Conservation (phyloP, 2,329 filamentous ascomycete genomes). For the Sporothrix globosa region DNA sequence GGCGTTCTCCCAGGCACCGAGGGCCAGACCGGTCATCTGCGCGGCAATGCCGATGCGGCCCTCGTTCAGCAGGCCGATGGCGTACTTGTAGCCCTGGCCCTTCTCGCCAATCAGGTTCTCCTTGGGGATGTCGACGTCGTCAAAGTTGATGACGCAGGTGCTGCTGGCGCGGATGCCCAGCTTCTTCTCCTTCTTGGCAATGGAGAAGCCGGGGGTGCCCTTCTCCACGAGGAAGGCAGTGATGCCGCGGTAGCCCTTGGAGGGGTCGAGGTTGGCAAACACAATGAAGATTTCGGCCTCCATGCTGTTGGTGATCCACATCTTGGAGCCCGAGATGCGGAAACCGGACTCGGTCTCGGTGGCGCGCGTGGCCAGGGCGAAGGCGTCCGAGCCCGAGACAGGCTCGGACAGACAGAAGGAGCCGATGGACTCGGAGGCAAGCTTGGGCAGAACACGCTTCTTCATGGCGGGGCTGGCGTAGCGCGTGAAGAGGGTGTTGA, state of each 20-base stretch:
- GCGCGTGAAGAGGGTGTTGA: slow-evolving; percentile 90
- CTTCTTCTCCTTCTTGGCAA: slow-evolving; percentile 99
- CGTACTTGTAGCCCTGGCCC: slow-evolving; percentile 97
- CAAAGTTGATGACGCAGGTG: slow-evolving; percentile 96
- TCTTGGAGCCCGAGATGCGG: slow-evolving; percentile 88
- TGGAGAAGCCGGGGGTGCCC: slow-evolving; percentile 82
- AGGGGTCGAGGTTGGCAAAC: slow-evolving; percentile 91
- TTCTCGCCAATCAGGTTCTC: slow-evolving; percentile 86
- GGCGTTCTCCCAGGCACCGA: slow-evolving; percentile 94
- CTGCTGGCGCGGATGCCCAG: slow-evolving; percentile 93
- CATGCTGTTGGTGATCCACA: slow-evolving; percentile 99
- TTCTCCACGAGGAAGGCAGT: slow-evolving; percentile 96
- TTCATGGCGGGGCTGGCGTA: slow-evolving; percentile 77
- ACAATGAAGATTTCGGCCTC: slow-evolving; percentile 96
- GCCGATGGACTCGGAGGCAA: slow-evolving; percentile 87
- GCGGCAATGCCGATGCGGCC: slow-evolving; percentile 97
- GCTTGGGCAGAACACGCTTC: slow-evolving; percentile 83
- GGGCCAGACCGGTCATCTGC: slow-evolving; percentile 95
- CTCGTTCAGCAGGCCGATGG: slow-evolving; percentile 91
- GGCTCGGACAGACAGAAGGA: slow-evolving; percentile 94
- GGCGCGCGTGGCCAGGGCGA: slow-evolving; percentile 90
- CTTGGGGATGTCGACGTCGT: slow-evolving; percentile 88
- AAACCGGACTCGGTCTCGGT: slow-evolving; percentile 82
- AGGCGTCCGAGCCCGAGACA: slow-evolving; percentile 91
- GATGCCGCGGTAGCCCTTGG: slow-evolving; percentile 95